phyloP scores from a whole-genome alignment of 1,139 yeast genomes.

The Yamadazyma membranifaciens region DNA sequence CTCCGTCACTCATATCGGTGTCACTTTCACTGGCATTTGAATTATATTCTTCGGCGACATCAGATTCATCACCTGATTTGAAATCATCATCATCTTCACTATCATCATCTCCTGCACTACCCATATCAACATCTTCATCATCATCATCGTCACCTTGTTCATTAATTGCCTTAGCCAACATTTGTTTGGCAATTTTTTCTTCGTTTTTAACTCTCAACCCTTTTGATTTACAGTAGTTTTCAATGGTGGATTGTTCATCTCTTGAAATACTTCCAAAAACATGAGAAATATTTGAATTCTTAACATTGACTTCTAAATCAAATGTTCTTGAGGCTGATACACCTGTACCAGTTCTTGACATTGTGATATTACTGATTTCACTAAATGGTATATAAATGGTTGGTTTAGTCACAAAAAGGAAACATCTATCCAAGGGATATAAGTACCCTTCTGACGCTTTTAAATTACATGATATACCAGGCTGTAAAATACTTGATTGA shows the following conservation, averaged over 20 bases:
- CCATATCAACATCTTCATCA: slow-evolving; percentile 66
- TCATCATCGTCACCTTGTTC: slow-evolving; percentile 70
- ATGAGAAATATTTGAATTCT: slow-evolving; percentile 68
- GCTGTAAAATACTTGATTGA: slow-evolving; percentile 68
- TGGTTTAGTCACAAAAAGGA: slow-evolving; percentile 90
- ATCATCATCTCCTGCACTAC: slow-evolving; percentile 70
- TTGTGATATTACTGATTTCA: slow-evolving; percentile 72
- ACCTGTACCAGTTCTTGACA: slow-evolving; percentile 87
- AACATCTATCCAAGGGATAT: slow-evolving; percentile 86
- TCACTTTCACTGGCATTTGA: slow-evolving; percentile 55
- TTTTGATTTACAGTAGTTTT: slow-evolving; percentile 72
- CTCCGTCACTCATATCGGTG: slow-evolving; percentile 16
- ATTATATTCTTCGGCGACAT: slow-evolving; percentile 86
- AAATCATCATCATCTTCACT: slow-evolving; percentile 71
- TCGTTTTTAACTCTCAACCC: slow-evolving; percentile 83
- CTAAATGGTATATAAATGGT: slow-evolving; percentile 87
- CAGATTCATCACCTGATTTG: slow-evolving; percentile 60
- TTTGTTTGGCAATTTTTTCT: slow-evolving; percentile 80
- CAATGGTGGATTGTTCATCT: slow-evolving; percentile 83
- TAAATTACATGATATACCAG: slow-evolving; percentile 87
- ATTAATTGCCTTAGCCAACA: slow-evolving; percentile 73
- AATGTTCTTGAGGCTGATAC: slow-evolving; percentile 84
- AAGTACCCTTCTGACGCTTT: slow-evolving; percentile 95
- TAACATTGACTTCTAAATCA: slow-evolving; percentile 77
- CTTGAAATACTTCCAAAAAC: slow-evolving; percentile 86